A percentile compares a stretch with the other conserved stretches of the same genome.
phyloP scores from a whole-genome alignment of 352 stramenopile species.

The Elongisporangium prolatum region DNA sequence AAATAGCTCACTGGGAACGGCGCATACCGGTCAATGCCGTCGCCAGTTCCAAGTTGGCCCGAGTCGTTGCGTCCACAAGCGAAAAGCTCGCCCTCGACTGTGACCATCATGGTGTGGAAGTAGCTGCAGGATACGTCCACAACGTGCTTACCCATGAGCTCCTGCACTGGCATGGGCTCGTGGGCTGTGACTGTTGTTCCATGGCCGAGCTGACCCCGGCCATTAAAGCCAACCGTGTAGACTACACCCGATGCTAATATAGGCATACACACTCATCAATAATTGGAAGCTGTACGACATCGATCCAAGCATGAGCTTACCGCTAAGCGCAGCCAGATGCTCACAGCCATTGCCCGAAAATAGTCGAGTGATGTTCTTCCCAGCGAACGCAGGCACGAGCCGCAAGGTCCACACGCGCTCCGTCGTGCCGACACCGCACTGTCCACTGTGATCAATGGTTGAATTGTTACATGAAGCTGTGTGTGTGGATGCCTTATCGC shows the following conservation, averaged over 20 bases:
- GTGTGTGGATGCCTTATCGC: neutral
- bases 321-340: slow-evolving; percentile 81
- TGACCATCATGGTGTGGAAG: slow-evolving; percentile 88
- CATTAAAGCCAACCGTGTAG: slow-evolving; percentile 92
- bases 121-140: slow-evolving; percentile 88
- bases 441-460: slow-evolving; percentile 66
- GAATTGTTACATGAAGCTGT: neutral
- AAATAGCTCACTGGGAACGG: slow-evolving; percentile 58
- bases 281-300: too few relatives aligned
- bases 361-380: slow-evolving; percentile 62
- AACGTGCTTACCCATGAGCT: slow-evolving; percentile 47
- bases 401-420: slow-evolving; percentile 53
- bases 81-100: slow-evolving; percentile 73
- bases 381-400: slow-evolving; percentile 45
- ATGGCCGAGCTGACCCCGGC: slow-evolving; percentile 85
- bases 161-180: slow-evolving; percentile 43
- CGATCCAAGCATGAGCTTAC: slow-evolving; percentile 20
- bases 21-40: slow-evolving; percentile 60
- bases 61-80: slow-evolving; percentile 92
- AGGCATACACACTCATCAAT: neutral
- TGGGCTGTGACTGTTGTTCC: slow-evolving; percentile 64
- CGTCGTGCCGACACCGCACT: slow-evolving; percentile 85
- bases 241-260: slow-evolving; percentile 74
- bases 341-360: slow-evolving; percentile 92
- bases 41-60: slow-evolving; percentile 80